Conservation (phyloP, 257 asterid genomes). For the Gardenia jasminoides region DNA sequence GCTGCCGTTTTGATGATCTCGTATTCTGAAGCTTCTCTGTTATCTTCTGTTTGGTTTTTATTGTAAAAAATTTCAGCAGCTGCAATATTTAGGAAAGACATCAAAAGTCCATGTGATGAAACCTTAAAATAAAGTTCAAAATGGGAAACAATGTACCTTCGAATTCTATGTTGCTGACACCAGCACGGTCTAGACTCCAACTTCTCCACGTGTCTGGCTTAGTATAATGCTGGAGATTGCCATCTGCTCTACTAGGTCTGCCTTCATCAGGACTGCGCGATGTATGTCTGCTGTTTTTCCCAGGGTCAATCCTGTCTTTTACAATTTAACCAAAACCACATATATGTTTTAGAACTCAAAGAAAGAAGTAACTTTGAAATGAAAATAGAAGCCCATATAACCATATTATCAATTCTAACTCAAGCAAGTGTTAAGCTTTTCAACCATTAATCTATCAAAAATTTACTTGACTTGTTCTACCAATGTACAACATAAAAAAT, state of each 20-base stretch:
- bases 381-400: not conserved
- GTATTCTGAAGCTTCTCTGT: constrained; percentile 30
- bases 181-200: constrained; percentile 65
- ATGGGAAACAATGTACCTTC: constrained; percentile 51
- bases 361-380: not conserved
- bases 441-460: not conserved
- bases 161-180: constrained; percentile 42
- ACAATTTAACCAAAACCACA: constrained; percentile 33
- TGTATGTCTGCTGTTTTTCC: constrained; percentile 29
- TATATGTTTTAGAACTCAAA: constrained; percentile 29
- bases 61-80: constrained; percentile 74
- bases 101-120: not conserved
- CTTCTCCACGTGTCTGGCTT: constrained; percentile 70
- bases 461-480: not conserved
- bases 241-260: constrained; percentile 25
- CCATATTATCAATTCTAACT: not conserved
- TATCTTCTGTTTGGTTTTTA: constrained; percentile 27
- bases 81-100: constrained; percentile 33
- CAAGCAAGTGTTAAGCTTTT: not conserved
- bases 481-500: not conserved
- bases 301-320: constrained; percentile 53
- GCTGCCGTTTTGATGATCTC: constrained; percentile 29
- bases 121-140: not conserved
- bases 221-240: constrained; percentile 31
- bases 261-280: constrained; percentile 27